These are phyloP conservation scores for Crepidotus variabilis DNA, from an alignment of 768 basidiomycete species.

Conservation along the genomic window DNA sequence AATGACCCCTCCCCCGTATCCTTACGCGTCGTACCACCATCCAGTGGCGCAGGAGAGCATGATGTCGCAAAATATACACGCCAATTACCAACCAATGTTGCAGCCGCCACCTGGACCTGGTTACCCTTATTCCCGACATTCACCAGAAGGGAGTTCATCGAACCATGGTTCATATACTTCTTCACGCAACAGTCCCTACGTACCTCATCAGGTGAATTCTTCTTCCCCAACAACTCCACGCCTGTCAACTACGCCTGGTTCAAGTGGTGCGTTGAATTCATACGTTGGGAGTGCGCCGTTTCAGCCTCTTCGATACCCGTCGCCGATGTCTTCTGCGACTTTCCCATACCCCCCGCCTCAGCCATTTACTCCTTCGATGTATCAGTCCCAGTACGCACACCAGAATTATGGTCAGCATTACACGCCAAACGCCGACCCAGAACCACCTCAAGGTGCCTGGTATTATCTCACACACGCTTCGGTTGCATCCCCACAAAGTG, in stretches of 20 bases:
- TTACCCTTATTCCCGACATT: slow-evolving; percentile 33
- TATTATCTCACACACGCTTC: slow-evolving; percentile 43
- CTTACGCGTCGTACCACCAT: slow-evolving; percentile 33
- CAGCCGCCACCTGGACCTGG: slow-evolving; percentile 32
- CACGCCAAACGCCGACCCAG: slow-evolving; percentile 26
- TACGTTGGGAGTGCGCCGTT: slow-evolving; percentile 24
- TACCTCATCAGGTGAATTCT: slow-evolving; percentile 20
- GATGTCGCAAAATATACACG: slow-evolving; percentile 37
- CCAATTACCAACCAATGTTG: slow-evolving; percentile 38
- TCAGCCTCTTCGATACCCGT: slow-evolving; percentile 32
- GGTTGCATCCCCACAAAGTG: slow-evolving; percentile 24
- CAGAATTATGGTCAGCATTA: slow-evolving; percentile 34
- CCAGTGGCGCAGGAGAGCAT: slow-evolving; percentile 32
- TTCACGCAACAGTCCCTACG: slow-evolving; percentile 22
- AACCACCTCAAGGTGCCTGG: slow-evolving; percentile 43
- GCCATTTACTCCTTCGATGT: slow-evolving; percentile 29
- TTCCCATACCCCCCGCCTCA: slow-evolving; percentile 33
- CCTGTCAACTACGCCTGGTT: slow-evolving; percentile 18
- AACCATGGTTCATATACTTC: slow-evolving; percentile 19
- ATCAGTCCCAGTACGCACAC: slow-evolving; percentile 30
- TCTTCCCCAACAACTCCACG: slow-evolving; percentile 23
- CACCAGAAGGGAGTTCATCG: slow-evolving; percentile 27
- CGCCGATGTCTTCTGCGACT: slow-evolving; percentile 23
- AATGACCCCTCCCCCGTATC: slow-evolving; percentile 29
- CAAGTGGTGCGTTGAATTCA: slow-evolving; percentile 21